phyloP scores from a whole-genome alignment of 441 rosid species.

The Populus tomentosa region DNA sequence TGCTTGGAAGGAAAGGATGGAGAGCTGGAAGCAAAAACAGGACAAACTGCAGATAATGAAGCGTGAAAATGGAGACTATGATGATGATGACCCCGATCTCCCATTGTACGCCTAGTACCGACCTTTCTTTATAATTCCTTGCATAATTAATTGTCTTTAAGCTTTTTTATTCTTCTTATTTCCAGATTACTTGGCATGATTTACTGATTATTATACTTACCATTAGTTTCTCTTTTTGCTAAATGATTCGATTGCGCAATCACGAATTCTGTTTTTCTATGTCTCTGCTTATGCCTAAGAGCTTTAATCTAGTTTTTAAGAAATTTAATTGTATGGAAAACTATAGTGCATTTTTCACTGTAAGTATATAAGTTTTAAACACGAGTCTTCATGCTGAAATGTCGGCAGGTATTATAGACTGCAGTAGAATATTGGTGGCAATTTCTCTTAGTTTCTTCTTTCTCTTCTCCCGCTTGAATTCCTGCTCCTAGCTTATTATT shows the following conservation, averaged over 20 bases:
- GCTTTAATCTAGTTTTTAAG: neutral
- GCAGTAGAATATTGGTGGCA: neutral
- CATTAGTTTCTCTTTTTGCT: neutral
- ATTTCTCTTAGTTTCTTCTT: neutral
- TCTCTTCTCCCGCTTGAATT: neutral
- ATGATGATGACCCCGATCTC: neutral
- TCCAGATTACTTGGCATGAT: neutral
- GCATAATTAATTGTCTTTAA: neutral
- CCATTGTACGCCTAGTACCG: neutral
- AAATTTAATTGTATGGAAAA: neutral
- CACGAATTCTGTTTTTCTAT: neutral
- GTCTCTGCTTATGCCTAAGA: neutral
- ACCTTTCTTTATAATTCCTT: neutral
- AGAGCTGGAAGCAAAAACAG: neutral
- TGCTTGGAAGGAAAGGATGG: neutral
- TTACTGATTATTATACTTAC: neutral
- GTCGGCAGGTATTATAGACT: neutral
- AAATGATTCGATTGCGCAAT: neutral
- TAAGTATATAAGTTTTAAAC: neutral
- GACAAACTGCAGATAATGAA: neutral
- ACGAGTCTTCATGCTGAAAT: neutral
- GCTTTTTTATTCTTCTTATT: neutral
- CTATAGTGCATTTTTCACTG: neutral
- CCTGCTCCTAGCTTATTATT: neutral
- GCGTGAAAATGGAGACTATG: neutral